Evolutionary conservation across 2,329 filamentous ascomycete species (phyloP), one percentile per base, ranked within the genome.

Genomic region (Clonostachys solani): DNA sequence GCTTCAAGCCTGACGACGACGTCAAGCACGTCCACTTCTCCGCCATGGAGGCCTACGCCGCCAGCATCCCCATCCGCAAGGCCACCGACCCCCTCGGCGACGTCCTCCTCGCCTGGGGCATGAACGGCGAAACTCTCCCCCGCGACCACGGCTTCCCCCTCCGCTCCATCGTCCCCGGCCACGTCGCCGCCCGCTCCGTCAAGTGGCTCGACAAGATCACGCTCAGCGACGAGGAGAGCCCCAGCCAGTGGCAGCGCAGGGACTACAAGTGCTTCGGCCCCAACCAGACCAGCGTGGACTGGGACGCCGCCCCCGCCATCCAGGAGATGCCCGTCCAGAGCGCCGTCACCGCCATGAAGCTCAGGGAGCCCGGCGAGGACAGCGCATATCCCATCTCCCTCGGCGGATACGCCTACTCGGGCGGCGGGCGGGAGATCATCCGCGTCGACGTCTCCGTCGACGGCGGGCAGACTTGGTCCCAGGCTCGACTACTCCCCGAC

Each of bases 241-340:
- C 73, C 5, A 83, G 76, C 40, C 77, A 84, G 57, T 85, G 83
- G 82, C 82, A 87, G 58, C 72, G 79, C 18, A 73, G 77, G 16
- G 84, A 87, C 59, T 87, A 87, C 64, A 87, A 87, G 60, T 80
- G 77, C 56, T 86, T 87, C 49, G 81, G 83, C 0, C 83, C 83
- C 5, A 84, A 84, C 56, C 73, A 83, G 59, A 67, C 67, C 33
- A 72, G 74, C 18, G 75, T 80, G 6, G 75, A 85, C 60, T 86
- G 83, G 82, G 78, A 81, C 44, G 68, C 69, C 19, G 83, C 83
- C 8, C 77, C 75, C 12, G 73, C 80, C 3, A 87, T 87, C 33
- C 84, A 87, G 53, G 83, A 86, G 55, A 78, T 86, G 69, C 81
- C 84, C 2, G 75, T 88, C 16, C 84, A 83, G 33, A 84, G 80